Percentiles rank a stretch among this genome's conserved stretches.
Evolutionary conservation across 371 early-diverging fungal genomes (phyloP).

Genomic region (Lichtheimia ramosa): DNA sequence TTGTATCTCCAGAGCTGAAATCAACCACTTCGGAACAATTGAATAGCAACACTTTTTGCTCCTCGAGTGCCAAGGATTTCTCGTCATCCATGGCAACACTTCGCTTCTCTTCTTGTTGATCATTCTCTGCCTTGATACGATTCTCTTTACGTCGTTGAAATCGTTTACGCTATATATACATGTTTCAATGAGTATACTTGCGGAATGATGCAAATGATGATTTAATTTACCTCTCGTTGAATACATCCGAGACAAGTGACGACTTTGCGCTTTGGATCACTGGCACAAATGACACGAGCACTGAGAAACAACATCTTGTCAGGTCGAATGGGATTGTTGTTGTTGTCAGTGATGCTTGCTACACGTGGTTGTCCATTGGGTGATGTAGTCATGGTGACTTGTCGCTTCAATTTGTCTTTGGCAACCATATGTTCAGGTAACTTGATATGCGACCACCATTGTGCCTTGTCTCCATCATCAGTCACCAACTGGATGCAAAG

Average conservation of each 20-base stretch:
- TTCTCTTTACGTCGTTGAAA: conserved; percentile 57
- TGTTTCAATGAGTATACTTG: neutral
- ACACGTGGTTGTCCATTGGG: conserved; percentile 18
- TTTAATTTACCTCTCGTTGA: conserved; percentile 71
- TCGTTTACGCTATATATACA: conserved; percentile 43
- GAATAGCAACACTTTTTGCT: conserved; percentile 79
- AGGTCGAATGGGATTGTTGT: conserved; percentile 22
- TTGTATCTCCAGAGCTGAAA: conserved; percentile 87
- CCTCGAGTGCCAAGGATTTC: conserved; percentile 59
- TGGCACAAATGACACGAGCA: conserved; percentile 84
- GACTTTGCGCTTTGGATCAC: conserved; percentile 77
- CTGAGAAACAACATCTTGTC: conserved; percentile 68
- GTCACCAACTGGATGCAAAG: conserved; percentile 84
- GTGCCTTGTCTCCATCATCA: conserved; percentile 75
- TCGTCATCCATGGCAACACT: conserved; percentile 40
- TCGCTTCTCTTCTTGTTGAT: conserved; percentile 22
- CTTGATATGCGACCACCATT: conserved; percentile 81
- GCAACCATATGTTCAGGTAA: conserved; percentile 85
- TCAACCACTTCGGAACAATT: conserved; percentile 87
- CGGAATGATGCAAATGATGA: neutral
- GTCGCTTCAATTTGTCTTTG: conserved; percentile 62
- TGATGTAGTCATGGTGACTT: conserved; percentile 15
- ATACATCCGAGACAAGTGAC: conserved; percentile 85
- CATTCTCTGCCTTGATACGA: conserved; percentile 29
- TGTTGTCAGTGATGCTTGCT: conserved; percentile 20